Percentiles rank a stretch among this genome's conserved stretches.
These are phyloP conservation scores for Ophiostoma piceae DNA, from an alignment of 2,329 filamentous ascomycete genomes.

Conservation along the genomic window DNA sequence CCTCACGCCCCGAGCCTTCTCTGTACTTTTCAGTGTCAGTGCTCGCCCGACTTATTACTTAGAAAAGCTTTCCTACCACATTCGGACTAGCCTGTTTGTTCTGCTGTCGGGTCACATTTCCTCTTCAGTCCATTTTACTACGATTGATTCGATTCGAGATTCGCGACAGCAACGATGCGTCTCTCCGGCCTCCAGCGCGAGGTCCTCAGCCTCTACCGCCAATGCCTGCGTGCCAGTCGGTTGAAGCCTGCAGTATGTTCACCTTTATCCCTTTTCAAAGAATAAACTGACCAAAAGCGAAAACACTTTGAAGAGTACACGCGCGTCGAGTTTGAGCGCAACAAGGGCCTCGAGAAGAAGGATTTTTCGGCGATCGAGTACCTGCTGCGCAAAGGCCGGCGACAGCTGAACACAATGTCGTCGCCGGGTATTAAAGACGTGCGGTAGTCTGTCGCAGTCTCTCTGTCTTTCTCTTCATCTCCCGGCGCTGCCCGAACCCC, in stretches of 20 bases:
- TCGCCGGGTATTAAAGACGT: conserved; percentile 76
- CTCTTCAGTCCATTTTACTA: not conserved
- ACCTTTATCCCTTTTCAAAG: too few species aligned
- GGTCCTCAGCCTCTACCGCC: conserved; percentile 78
- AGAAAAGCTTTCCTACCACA: conserved; percentile 7
- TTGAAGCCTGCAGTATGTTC: conserved; percentile 72
- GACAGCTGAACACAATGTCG: conserved; percentile 78
- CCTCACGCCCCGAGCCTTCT: not conserved
- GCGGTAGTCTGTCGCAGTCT: conserved; percentile 30
- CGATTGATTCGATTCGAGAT: too few species aligned
- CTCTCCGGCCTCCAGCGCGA: conserved; percentile 87
- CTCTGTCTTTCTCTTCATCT: not conserved
- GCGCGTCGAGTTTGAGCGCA: conserved; percentile 71
- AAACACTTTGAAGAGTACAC: conserved; percentile 57
- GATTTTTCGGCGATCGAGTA: conserved; percentile 85
- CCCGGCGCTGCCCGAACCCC: not conserved
- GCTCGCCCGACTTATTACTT: not conserved
- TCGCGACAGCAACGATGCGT: conserved; percentile 35
- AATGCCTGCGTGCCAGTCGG: conserved; percentile 73
- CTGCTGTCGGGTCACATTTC: conserved; percentile 11
- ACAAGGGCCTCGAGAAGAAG: conserved; percentile 65
- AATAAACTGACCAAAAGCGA: not conserved
- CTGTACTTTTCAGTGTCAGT: not conserved
- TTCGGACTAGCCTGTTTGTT: conserved; percentile 4
- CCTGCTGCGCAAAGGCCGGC: conserved; percentile 70